Evolutionary conservation across 2,329 filamentous ascomycete genomes (phyloP), one percentile per base, ranked within the genome.

Genomic region (Fusarium mangiferae): DNA sequence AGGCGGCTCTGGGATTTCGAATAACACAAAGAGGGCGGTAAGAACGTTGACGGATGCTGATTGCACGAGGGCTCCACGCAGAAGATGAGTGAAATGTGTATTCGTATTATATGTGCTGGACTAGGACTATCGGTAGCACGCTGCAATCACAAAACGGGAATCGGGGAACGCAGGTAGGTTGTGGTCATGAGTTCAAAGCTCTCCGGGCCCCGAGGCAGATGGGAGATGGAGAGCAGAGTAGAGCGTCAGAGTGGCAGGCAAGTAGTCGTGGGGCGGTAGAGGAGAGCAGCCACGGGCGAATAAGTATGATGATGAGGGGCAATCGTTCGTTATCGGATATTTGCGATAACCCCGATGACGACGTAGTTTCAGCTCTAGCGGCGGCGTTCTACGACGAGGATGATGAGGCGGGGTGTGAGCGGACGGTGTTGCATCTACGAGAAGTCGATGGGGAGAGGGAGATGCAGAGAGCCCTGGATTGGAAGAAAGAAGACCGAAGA

Each of bases 91-190:
- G 68, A 58, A 68, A 61, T 69, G 62, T 71, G 65, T 73, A 76
- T 71, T 78, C 70, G 74, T 76, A 70, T 75, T 75, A 67, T 74
- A 78, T 68, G 60, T 73, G 76, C 49, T 78, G 74, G 72, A 78
- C 75, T 78, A 78, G 68, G 65, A 78, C 74, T 78, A 78, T 78
- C 74, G 75, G 69, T 73, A 68, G 67, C 66, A 77, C 75, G 77
- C 76, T 78, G 77, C 45, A 77, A 68, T 77, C 75, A 78, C 68
- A 70, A 42, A 77, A 67, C 60, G 64, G 68, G 76, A 68, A 73
- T 78, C 70, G 70, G 72, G 62, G 70, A 66, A 75, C 68, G 71
- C 70, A 77, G 75, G 72, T 54, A 57, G 68, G 55, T 72, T 69
- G 63, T 65, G 67, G 70, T 77, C 77, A 77, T 78, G 76, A 72